A percentile compares a stretch with the other conserved stretches of the same genome.
phyloP scores from a whole-genome alignment of 2,329 filamentous ascomycete genomes.

The Epichloe elymi region DNA sequence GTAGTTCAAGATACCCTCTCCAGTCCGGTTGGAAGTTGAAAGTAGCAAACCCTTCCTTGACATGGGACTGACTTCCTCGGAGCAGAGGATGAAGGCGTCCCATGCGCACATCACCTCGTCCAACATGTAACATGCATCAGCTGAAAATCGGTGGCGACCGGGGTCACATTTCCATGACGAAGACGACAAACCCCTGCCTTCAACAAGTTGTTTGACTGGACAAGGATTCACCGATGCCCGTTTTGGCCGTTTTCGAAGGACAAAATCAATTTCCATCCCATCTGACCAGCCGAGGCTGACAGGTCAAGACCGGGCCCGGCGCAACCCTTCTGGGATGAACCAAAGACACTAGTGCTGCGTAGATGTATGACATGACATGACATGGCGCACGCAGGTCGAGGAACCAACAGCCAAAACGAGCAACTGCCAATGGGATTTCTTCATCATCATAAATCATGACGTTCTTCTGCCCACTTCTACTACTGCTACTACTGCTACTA shows the following conservation, averaged over 20 bases:
- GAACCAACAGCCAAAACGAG: not conserved
- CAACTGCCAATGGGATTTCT: not conserved
- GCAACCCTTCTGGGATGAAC: not conserved
- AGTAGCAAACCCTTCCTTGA: too few species aligned
- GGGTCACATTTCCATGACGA: not conserved
- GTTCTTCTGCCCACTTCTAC: too few species aligned
- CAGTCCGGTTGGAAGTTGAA: too few species aligned
- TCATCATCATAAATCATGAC: too few species aligned
- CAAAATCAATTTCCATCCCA: not conserved
- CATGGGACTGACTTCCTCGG: too few species aligned
- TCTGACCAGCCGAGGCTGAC: not conserved
- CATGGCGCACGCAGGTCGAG: not conserved
- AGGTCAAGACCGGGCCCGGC: not conserved
- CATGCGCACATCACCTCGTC: too few species aligned
- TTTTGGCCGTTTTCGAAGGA: not conserved
- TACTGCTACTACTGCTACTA: too few species aligned
- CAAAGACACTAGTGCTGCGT: not conserved
- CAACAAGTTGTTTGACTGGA: not conserved
- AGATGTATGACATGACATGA: not conserved
- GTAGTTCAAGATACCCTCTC: not conserved
- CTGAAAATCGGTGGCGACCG: too few species aligned
- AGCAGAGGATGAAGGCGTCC: too few species aligned
- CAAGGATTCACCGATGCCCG: not conserved
- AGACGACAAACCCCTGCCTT: not conserved
- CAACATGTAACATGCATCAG: too few species aligned